These are phyloP conservation scores for Thraustochytrium sp. DNA, from an alignment of 352 stramenopile species.

Conservation along the genomic window DNA sequence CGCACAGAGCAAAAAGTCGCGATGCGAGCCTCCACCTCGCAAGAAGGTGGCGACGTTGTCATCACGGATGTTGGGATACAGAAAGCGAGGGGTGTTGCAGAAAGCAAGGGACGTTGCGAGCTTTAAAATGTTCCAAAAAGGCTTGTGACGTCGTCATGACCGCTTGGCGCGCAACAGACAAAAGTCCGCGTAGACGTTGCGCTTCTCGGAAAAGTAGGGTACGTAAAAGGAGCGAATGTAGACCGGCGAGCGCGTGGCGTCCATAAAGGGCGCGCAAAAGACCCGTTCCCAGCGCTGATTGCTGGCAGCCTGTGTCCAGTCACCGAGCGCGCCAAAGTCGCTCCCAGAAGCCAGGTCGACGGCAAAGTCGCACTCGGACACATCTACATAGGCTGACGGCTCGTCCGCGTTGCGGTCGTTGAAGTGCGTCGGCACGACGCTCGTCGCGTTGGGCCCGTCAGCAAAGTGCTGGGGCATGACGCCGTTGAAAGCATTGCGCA, in stretches of 20 bases:
- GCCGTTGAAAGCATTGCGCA: constrained; percentile 83
- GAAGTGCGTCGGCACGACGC: constrained; percentile 62
- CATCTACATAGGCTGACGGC: constrained; percentile 58
- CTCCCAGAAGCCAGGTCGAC: constrained; percentile 66
- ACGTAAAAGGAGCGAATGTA: constrained; percentile 42
- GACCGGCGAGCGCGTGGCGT: background rate
- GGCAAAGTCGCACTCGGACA: constrained; percentile 65
- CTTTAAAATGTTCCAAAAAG: too few species aligned
- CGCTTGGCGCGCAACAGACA: constrained; percentile 10
- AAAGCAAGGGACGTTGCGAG: too few species aligned
- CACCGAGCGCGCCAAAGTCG: constrained; percentile 45
- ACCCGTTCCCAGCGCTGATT: background rate
- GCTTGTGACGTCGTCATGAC: too few species aligned
- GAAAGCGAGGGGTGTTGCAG: too few species aligned
- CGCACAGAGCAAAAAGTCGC: background rate
- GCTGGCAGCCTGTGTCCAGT: background rate
- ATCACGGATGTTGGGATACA: too few species aligned
- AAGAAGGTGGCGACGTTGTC: too few species aligned
- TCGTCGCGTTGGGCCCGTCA: constrained; percentile 60
- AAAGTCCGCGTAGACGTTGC: constrained; percentile 24
- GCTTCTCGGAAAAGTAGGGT: background rate
- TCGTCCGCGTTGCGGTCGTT: constrained; percentile 74
- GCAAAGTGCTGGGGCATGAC: constrained; percentile 87
- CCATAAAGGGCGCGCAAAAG: constrained; percentile 37
- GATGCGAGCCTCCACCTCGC: too few species aligned